phyloP scores from a whole-genome alignment of 352 stramenopile genomes.

The Pythium dissimile region DNA sequence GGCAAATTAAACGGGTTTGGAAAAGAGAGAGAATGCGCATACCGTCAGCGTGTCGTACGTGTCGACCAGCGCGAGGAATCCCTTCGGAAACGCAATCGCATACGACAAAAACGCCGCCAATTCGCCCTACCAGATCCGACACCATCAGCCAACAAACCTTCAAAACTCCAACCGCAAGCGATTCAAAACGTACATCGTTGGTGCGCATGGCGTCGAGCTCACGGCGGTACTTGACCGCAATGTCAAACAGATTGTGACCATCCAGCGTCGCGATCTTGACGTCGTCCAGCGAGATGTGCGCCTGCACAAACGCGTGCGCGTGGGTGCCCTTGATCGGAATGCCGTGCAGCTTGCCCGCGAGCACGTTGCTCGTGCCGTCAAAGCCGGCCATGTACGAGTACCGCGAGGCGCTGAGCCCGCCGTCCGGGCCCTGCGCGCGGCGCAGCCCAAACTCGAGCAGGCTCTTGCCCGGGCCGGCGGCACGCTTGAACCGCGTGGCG shows the following conservation, averaged over 20 bases:
- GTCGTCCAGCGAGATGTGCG: conserved; percentile 92
- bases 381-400: conserved; percentile 99
- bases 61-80: conserved; percentile 97
- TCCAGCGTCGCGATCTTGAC: conserved; percentile 68
- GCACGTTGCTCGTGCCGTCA: conserved; percentile 96
- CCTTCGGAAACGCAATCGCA: conserved; percentile 94
- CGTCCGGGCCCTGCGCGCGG: conserved; percentile 95
- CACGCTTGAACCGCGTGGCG: conserved; percentile 94
- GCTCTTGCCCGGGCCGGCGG: conserved; percentile 82
- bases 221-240: conserved; percentile 77
- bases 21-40: conserved; percentile 7
- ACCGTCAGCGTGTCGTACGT: conserved; percentile 97
- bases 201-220: conserved; percentile 68
- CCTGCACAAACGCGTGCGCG: conserved; percentile 97
- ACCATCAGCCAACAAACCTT: too few relatives aligned
- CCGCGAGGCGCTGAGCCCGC: conserved; percentile 94
- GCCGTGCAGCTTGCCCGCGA: conserved; percentile 94
- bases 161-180: neutral
- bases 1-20: neutral
- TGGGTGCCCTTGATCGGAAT: conserved; percentile 97
- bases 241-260: conserved; percentile 76
- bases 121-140: conserved; percentile 92
- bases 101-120: conserved; percentile 99
- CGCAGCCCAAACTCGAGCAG: conserved; percentile 94
- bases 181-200: conserved; percentile 73